Evolutionary conservation across 805 yeast genomes (phyloP).

Genomic region (Barnettozyma siamensis): DNA sequence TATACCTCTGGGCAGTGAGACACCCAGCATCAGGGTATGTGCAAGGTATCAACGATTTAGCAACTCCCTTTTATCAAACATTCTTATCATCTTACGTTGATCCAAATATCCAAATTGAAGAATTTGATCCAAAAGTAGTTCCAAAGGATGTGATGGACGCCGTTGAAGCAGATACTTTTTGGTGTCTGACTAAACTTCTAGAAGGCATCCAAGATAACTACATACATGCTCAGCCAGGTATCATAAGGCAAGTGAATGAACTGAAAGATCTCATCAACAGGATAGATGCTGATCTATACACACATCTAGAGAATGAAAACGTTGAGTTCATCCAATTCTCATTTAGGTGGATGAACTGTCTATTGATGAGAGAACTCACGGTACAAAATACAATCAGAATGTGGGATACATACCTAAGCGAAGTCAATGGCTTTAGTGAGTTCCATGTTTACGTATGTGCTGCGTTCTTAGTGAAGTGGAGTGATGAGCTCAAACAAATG

Average conservation of each 20-base stretch:
- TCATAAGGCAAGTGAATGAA: conserved; percentile 81
- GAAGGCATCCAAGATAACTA: conserved; percentile 97
- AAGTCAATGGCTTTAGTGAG: conserved; percentile 74
- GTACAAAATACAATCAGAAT: conserved; percentile 76
- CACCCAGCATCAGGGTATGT: conserved; percentile 98
- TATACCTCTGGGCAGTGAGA: conserved; percentile 91
- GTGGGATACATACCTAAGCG: conserved; percentile 95
- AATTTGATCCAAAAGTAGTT: conserved; percentile 55
- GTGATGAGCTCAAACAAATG: conserved; percentile 68
- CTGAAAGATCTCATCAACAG: conserved; percentile 70
- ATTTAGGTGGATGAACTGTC: conserved; percentile 98
- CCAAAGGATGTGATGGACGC: conserved; percentile 55
- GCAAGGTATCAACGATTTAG: conserved; percentile 93
- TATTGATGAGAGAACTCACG: conserved; percentile 88
- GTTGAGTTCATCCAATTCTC: conserved; percentile 95
- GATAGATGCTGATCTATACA: conserved; percentile 67
- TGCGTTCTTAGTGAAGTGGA: conserved; percentile 87
- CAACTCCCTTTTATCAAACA: conserved; percentile 88
- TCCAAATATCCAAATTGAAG: conserved; percentile 42
- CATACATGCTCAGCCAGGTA: conserved; percentile 98
- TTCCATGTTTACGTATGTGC: conserved; percentile 98
- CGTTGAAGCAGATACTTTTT: conserved; percentile 92
- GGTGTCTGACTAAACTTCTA: conserved; percentile 88
- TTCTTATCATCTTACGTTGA: conserved; percentile 65
- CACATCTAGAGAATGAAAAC: conserved; percentile 73